Evolutionary conservation across 1,139 yeast genomes (phyloP).

Genomic region (Suhomyces ambrosiae): DNA sequence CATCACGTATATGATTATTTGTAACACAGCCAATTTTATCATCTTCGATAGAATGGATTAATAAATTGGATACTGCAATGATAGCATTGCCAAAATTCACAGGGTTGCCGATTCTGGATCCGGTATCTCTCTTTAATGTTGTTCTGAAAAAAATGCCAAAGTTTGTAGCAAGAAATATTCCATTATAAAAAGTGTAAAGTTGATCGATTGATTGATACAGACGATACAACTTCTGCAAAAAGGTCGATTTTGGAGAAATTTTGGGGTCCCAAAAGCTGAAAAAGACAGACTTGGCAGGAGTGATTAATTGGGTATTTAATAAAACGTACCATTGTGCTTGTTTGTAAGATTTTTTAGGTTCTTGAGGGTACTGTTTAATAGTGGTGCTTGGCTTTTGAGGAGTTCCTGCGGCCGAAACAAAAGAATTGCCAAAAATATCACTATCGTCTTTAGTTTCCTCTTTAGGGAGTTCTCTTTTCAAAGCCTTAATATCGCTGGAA

Average conservation of each 20-base stretch:
- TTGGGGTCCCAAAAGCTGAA: slow-evolving; percentile 7
- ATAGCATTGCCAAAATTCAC: slow-evolving; percentile 64
- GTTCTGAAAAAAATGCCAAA: slow-evolving; percentile 51
- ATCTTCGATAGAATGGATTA: slow-evolving; percentile 64
- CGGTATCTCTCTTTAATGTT: slow-evolving; percentile 56
- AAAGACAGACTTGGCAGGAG: slow-evolving; percentile 18
- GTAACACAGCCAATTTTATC: slow-evolving; percentile 55
- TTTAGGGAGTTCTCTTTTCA: slow-evolving; percentile 23
- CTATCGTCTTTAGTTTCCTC: slow-evolving; percentile 14
- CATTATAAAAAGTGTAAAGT: slow-evolving; percentile 9
- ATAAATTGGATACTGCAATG: slow-evolving; percentile 58
- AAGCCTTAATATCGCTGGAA: slow-evolving; percentile 32
- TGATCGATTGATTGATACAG: background rate
- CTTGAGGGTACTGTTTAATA: slow-evolving; percentile 5
- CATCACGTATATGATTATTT: slow-evolving; percentile 55
- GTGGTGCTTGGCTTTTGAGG: slow-evolving; percentile 5
- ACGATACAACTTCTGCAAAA: background rate
- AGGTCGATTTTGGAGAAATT: background rate
- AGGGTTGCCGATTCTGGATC: slow-evolving; percentile 59
- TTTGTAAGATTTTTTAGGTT: slow-evolving; percentile 4
- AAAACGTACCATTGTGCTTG: slow-evolving; percentile 12
- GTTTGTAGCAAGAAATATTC: slow-evolving; percentile 21
- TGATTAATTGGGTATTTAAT: slow-evolving; percentile 16
- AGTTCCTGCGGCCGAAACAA: slow-evolving; percentile 10
- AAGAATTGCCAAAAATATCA: slow-evolving; percentile 39